Evolutionary conservation across 106 monocot species (phyloP), one percentile per base, ranked within the genome.

Genomic region (Dendrobium nobile): DNA sequence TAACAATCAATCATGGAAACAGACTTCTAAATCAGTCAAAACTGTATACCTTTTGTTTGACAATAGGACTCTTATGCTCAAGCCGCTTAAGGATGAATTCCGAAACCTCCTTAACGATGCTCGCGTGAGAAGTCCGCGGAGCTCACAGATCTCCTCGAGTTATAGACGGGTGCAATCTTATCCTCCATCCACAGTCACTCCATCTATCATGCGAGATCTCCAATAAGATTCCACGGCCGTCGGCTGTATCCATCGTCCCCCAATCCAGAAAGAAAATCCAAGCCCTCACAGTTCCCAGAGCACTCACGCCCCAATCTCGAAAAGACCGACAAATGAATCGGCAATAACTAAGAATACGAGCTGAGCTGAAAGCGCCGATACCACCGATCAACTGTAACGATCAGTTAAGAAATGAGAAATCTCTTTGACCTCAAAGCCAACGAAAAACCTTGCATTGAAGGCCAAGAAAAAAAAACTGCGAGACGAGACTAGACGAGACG

Each of bases 121-220:
- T 82, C 5, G 84, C 85, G 40, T 83, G 86, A 6, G 98, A 91
- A 54, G 83, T 84, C 68, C 92, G 82, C 45, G 78, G 13, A 99
- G 91, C 70, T 93, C 95, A 76, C 95, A 99, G 84, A 99, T 81
- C 90, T 99, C 98, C 82, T 99, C 98, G 67, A 99, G 77, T 79
- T 99, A 83, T 99, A 99, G 11, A 95, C 98, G 7, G 98, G 91
- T 1, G 98, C 92, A 59, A 99, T 91, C 85, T 93, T 99, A 70
- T 95, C 98, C 84, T 99, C n/a, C 98, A 58, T 99, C 98, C 6
- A 91, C 76, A 11, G 98, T 95, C 16, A 95, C 93, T 8, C 87
- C 98, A 58, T 99, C 98, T 73, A 99, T 87, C 95, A 99, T 89
- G 41, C 91, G 86, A 40, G 95, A 91, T 72, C 98, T 87, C 98